These are phyloP conservation scores for Stachybotrys elegans DNA, from an alignment of 2,329 filamentous ascomycete genomes.

Conservation along the genomic window DNA sequence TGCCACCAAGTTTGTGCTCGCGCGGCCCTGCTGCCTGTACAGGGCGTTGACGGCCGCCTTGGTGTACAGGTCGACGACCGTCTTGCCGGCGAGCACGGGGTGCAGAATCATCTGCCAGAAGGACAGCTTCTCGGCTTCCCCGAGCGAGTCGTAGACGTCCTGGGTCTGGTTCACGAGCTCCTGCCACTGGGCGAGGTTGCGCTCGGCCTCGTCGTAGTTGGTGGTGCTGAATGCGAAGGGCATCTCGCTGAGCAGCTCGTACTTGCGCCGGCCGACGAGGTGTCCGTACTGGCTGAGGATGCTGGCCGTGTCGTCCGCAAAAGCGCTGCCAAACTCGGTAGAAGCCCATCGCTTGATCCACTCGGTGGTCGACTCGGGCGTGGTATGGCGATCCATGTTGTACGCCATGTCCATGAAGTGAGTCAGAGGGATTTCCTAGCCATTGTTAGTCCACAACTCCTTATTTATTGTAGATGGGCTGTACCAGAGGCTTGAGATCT, in stretches of 20 bases:
- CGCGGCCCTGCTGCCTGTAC: constrained; percentile 39
- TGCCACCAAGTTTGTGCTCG: constrained; percentile 32
- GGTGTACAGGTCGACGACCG: constrained; percentile 44
- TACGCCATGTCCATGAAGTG: constrained; percentile 55
- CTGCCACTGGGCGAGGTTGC: constrained; percentile 48
- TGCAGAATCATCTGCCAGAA: constrained; percentile 60
- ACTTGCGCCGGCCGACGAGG: constrained; percentile 50
- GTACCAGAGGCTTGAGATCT: constrained; percentile 47
- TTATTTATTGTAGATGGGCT: background rate
- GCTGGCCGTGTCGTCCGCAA: constrained; percentile 39
- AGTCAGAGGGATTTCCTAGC: constrained; percentile 48
- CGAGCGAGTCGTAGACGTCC: constrained; percentile 37
- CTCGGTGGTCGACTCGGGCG: constrained; percentile 29
- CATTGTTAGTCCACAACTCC: background rate
- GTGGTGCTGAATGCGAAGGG: constrained; percentile 50
- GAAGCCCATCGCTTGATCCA: constrained; percentile 38
- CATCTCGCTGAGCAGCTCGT: constrained; percentile 47
- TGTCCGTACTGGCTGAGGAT: constrained; percentile 45
- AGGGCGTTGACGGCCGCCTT: constrained; percentile 44
- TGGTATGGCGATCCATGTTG: constrained; percentile 34
- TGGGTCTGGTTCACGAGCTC: constrained; percentile 38
- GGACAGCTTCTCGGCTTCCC: constrained; percentile 38
- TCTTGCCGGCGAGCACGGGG: constrained; percentile 51
- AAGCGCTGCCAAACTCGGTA: constrained; percentile 43
- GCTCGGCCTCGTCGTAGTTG: constrained; percentile 57